Percentiles rank a stretch among this genome's conserved stretches.
phyloP scores from a whole-genome alignment of 2,329 filamentous ascomycete species.

The Hymenotorrendiella dingleyae region DNA sequence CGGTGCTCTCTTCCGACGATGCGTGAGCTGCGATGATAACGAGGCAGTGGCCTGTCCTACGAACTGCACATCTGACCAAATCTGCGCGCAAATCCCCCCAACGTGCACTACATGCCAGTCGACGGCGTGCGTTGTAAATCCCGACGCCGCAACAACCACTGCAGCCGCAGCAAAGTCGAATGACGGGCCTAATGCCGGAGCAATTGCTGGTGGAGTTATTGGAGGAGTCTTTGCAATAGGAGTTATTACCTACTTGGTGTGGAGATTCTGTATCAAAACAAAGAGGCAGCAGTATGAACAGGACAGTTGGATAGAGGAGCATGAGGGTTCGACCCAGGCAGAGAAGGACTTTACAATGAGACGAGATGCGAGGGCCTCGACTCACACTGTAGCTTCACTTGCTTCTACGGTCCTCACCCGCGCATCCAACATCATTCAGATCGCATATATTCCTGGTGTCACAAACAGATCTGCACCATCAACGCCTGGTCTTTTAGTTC shows the following conservation, averaged over 20 bases:
- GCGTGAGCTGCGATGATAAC: slow-evolving; percentile 46
- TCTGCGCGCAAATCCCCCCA: slow-evolving; percentile 51
- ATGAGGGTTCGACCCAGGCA: slow-evolving; percentile 45
- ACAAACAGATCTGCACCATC: slow-evolving; percentile 83
- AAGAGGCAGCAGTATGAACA: slow-evolving; percentile 62
- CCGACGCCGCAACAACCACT: slow-evolving; percentile 18
- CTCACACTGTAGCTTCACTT: slow-evolving; percentile 83
- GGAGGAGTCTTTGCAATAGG: slow-evolving; percentile 74
- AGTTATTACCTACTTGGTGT: slow-evolving; percentile 73
- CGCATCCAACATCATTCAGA: slow-evolving; percentile 98
- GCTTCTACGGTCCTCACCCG: slow-evolving; percentile 92
- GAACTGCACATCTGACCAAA: not conserved
- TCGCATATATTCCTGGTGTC: slow-evolving; percentile 96
- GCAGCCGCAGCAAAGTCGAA: slow-evolving; percentile 31
- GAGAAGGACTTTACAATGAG: slow-evolving; percentile 49
- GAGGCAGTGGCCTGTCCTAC: slow-evolving; percentile 49
- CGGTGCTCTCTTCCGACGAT: slow-evolving; percentile 47
- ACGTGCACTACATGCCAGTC: slow-evolving; percentile 55
- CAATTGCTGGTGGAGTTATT: slow-evolving; percentile 86
- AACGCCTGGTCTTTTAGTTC: slow-evolving; percentile 74
- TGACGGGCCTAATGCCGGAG: slow-evolving; percentile 67
- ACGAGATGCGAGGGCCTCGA: slow-evolving; percentile 64
- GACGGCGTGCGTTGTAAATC: slow-evolving; percentile 46
- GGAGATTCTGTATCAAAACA: slow-evolving; percentile 81
- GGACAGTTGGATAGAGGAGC: slow-evolving; percentile 48